Evolutionary conservation across 2,329 filamentous ascomycete genomes (phyloP), one percentile per base, ranked within the genome.

Genomic region (Sporothrix euskadiensis): DNA sequence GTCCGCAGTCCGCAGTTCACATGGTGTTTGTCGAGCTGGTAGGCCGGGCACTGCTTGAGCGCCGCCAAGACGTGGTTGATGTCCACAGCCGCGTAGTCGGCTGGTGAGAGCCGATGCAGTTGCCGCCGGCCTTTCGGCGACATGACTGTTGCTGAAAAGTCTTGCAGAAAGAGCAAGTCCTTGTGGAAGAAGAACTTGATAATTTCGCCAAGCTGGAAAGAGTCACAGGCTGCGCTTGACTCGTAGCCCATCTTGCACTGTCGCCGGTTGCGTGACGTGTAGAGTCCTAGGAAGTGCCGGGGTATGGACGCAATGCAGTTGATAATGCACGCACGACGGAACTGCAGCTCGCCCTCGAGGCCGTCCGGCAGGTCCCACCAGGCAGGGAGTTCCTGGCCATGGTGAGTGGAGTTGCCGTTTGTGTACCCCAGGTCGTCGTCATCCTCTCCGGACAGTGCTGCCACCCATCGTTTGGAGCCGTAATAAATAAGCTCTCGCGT

Each of bases 191-290:
- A 87, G 80, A 94, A 94, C 76, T 89, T 89, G 75, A 93, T 82
- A 85, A 92, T 92, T 81, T 94, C 91, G 30, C 92, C 92, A 0
- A 94, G 86, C 81, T 94, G 92, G 78, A 91, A 94, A 1, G 89
- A 90, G 81, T 94, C 92, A 80, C 92, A 94, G 57, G 91, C 88
- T 1, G 87, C 81, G 75, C 89, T 92, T 1, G 89, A 90, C 78
- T 93, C 91, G 80, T 94, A 94, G 71, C 92, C 91, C 0, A 93
- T 85, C 77, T 89, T 89, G 80, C 92, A 94, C 79, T 94, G 92
- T 8, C 83, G 81, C 30, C 82, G 85, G 44, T 82, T 85, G n/a
- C 89, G 88, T 10, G 91, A 91, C 0, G 88, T 88, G 80, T 94
- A 94, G 0, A 92, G 82, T 7, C 80, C 79, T 2, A 94, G 82